Evolutionary conservation across 1,284 basidiomycete species (phyloP), one percentile per base, ranked within the genome.

Genomic region (Leccinum pallidistipes): DNA sequence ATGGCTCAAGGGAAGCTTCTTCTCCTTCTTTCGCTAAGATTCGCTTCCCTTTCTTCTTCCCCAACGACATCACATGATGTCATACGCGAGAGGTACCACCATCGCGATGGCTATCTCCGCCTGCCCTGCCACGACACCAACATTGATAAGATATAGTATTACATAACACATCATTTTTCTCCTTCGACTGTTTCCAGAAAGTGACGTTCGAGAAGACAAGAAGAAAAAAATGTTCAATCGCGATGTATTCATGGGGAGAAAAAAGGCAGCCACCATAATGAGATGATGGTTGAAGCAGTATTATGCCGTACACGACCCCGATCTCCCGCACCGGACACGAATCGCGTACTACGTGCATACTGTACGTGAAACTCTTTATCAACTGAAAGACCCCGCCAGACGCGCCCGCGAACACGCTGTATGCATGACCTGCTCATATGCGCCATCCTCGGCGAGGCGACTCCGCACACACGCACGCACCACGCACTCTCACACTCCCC

Each of bases 381-480:
- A 14, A 47, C 3, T 10, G 12, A 14, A 40, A 32, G 27, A 40
- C 38, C 21, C 47, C 47, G 47, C 14, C 47, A 16, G 47, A 32
- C 18, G 34, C 18, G 11, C 8, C 9, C 14, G 27, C 31, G 47
- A n/a, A 51, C 45, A 52, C 27, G 47, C 59, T 18, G n/a, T 27
- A 24, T 31, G 29, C 16, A 51, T 51, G 50, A 29, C 24, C 29
- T 51, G n/a, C 16, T 29, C 50, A 31, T 10, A 7, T 31, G 60
- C 64, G 63, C 49, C 54, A 6, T 54, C 52, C 11, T 62, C 63
- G 62, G 65, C 24, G 18, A 49, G 47, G 47, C 14, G 47, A 24
- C 47, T 49, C 21, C 21, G 21, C 47, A 49, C 47, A 49, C 47
- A 49, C 14, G 47, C 47, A 24, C 24, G 47, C 21, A 49, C 47